Conservation (phyloP, 2,329 filamentous ascomycete genomes). For the Monosporascus cannonballus region DNA sequence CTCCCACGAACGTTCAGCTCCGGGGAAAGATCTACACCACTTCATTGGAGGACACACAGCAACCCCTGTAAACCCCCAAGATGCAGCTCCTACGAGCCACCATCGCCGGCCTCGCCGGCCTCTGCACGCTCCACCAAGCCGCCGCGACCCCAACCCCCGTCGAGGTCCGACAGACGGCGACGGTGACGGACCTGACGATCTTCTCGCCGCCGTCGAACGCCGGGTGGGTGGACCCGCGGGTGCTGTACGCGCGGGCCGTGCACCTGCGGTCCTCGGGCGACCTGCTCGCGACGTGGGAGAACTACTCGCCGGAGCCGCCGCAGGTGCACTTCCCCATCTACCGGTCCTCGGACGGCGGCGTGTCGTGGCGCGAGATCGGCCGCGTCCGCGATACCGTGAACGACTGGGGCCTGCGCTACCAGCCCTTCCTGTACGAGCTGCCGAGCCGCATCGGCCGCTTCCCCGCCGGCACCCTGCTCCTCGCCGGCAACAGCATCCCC, state of each 20-base stretch:
- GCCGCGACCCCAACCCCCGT: background rate
- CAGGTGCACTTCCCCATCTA: conserved; percentile 48
- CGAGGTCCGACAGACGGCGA: background rate
- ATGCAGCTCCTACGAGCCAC: background rate
- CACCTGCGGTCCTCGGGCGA: conserved; percentile 34
- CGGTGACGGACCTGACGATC: conserved; percentile 13
- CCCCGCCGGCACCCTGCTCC: conserved; percentile 55
- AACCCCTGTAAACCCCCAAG: background rate
- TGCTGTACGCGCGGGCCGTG: conserved; percentile 36
- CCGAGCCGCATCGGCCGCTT: conserved; percentile 50
- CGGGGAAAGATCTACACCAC: background rate
- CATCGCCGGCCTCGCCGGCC: background rate
- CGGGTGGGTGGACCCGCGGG: conserved; percentile 33
- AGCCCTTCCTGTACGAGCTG: conserved; percentile 61
- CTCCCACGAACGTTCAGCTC: background rate
- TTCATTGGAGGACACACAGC: background rate
- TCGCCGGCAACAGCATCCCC: conserved; percentile 53
- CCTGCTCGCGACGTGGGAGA: conserved; percentile 47
- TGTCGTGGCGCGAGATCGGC: conserved; percentile 56
- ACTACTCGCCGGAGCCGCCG: conserved; percentile 49
- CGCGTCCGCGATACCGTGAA: conserved; percentile 57
- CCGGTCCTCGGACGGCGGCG: conserved; percentile 43
- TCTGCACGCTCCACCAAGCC: background rate
- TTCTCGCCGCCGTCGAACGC: conserved; percentile 33
- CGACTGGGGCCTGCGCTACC: conserved; percentile 59